These are phyloP conservation scores for Trametes maxima DNA, from an alignment of 768 basidiomycete genomes.

Conservation along the genomic window DNA sequence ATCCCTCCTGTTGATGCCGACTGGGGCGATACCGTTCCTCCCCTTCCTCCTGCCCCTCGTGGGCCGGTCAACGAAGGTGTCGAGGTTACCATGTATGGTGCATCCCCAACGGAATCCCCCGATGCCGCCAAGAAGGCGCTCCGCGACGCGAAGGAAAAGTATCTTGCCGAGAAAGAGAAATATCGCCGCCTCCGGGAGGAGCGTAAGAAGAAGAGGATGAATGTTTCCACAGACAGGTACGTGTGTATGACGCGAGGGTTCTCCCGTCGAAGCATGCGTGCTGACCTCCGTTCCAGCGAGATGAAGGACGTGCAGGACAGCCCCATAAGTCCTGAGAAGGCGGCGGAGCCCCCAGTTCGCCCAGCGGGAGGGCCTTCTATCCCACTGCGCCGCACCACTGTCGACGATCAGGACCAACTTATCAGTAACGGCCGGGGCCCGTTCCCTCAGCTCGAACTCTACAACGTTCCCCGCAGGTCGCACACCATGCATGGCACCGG, in stretches of 20 bases:
- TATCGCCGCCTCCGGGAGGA: constrained; percentile 63
- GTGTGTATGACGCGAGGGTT: constrained; percentile 9
- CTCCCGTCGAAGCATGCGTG: constrained; percentile 11
- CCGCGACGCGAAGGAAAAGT: constrained; percentile 65
- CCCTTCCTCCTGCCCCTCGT: constrained; percentile 19
- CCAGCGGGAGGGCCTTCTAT: constrained; percentile 24
- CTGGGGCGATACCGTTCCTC: constrained; percentile 14
- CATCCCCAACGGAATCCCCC: constrained; percentile 16
- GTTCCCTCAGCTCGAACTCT: constrained; percentile 66
- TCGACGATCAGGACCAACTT: constrained; percentile 42
- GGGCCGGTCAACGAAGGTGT: constrained; percentile 16
- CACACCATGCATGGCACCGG: constrained; percentile 39
- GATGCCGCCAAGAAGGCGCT: constrained; percentile 39
- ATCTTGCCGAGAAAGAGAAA: constrained; percentile 70
- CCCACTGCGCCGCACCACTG: not conserved
- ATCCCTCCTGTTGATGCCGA: constrained; percentile 8
- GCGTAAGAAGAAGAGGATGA: constrained; percentile 31
- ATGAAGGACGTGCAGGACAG: constrained; percentile 16
- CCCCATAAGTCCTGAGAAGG: constrained; percentile 2
- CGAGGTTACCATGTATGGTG: constrained; percentile 25
- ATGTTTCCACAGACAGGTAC: constrained; percentile 26
- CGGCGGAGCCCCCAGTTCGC: constrained; percentile 5
- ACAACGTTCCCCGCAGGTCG: constrained; percentile 54
- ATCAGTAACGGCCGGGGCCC: constrained; percentile 63
- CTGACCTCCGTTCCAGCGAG: constrained; percentile 15